Evolutionary conservation across 176 grass and related monocot genomes (phyloP), one percentile per base, ranked within the genome.

Genomic region (Zoysia pacifica): DNA sequence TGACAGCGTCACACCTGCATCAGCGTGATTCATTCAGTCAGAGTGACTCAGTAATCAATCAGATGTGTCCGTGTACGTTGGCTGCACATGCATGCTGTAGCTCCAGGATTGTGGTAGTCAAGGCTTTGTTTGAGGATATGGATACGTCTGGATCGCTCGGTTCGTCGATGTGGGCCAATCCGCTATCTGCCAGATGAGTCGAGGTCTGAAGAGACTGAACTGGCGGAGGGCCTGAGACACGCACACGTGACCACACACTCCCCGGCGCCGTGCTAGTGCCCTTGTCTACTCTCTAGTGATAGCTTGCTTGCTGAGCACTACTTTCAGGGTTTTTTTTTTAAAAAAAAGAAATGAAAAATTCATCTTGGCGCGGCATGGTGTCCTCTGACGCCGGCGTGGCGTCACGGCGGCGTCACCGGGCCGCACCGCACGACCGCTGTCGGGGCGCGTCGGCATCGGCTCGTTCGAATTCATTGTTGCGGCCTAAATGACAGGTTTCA

Each of bases 1-100:
- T n/a, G n/a, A n/a, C 67, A 7, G 68, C 86, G 52, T 88, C 86
- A 83, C 62, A 16, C 63, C 38, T 45, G 45, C 75, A 69, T 88
- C 86, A 83, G 68, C 81, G 62, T 88, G 86, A 88, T 84, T 72
- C 81, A 84, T 7, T n/a, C n/a, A 55, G 0, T 52, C 7, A 14
- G 6, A n/a, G n/a, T 7, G 53, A 6, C 2, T 4, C 7, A 56
- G 5, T n/a, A n/a, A 16, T 15, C 52, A 6, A 18, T 20, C 18
- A 19, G 55, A 19, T 8, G 1, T 39, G 48, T 71, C 11, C 0
- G 1, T 45, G 12, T 28, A n/a, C n/a, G 56, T 0, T 63, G 56
- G 69, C 4, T 71, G 79, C 35, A 48, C 2, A 14, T 46, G 59
- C 36, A 11, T 16, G 48, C 3, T 78, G 49, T 28, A 12, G 50